phyloP scores from a whole-genome alignment of 2,329 filamentous ascomycete genomes.

The Zalaria sp. region DNA sequence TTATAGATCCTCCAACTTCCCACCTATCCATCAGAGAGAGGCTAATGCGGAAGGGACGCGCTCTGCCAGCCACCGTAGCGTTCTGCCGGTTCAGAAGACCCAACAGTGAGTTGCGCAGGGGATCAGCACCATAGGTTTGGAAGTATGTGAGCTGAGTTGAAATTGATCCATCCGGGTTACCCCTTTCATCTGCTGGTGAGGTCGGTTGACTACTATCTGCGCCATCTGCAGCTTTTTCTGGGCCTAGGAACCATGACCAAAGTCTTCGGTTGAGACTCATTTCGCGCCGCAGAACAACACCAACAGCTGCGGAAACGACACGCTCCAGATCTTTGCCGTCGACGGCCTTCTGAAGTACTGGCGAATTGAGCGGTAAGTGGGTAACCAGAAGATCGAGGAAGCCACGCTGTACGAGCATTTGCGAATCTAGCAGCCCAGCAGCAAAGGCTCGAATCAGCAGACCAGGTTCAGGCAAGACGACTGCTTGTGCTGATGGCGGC shows the following conservation, averaged over 20 bases:
- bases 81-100: slow-evolving; percentile 54
- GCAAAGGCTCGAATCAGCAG: slow-evolving; percentile 83
- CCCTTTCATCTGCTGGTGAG: slow-evolving; percentile 10
- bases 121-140: slow-evolving; percentile 59
- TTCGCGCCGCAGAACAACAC: slow-evolving; percentile 76
- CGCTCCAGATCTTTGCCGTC: slow-evolving; percentile 65
- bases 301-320: slow-evolving; percentile 67
- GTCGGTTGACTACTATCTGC: slow-evolving; percentile 10
- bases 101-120: slow-evolving; percentile 61
- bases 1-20: slow-evolving; percentile 86
- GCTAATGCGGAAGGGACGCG: slow-evolving; percentile 79
- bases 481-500: slow-evolving; percentile 44
- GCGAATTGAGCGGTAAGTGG: slow-evolving; percentile 72
- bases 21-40: slow-evolving; percentile 95
- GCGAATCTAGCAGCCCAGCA: slow-evolving; percentile 73
- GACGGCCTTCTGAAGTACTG: slow-evolving; percentile 62
- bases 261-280: slow-evolving; percentile 92
- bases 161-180: slow-evolving; percentile 34
- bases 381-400: slow-evolving; percentile 88
- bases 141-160: slow-evolving; percentile 57
- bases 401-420: slow-evolving; percentile 82
- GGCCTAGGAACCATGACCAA: slow-evolving; percentile 94
- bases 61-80: slow-evolving; percentile 49
- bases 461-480: slow-evolving; percentile 81
- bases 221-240: slow-evolving; percentile 37